Conservation (phyloP, 768 basidiomycete species). For the Tulasnella sp. region DNA sequence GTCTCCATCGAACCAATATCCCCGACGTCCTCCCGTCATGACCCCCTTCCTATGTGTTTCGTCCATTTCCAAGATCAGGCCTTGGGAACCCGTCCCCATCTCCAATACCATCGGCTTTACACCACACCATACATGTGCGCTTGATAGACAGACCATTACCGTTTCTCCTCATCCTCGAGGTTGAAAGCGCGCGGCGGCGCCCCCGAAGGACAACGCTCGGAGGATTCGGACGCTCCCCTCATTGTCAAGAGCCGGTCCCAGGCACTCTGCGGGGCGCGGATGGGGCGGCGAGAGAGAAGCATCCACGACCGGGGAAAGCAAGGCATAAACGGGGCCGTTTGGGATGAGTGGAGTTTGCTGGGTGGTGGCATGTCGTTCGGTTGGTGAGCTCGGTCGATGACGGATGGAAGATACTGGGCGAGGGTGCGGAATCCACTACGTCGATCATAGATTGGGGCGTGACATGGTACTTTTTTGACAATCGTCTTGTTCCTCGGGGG, state of each 20-base stretch:
- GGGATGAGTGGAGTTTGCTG: background rate
- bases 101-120: background rate
- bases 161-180: constrained; percentile 9
- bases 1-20: background rate
- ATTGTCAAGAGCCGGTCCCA: background rate
- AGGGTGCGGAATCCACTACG: background rate
- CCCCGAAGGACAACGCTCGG: constrained; percentile 11
- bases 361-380: background rate
- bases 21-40: background rate
- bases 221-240: constrained; percentile 3
- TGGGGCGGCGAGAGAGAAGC: constrained; percentile 1
- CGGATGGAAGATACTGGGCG: background rate
- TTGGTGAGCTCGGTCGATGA: background rate
- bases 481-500: background rate
- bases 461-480: background rate
- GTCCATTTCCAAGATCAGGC: background rate
- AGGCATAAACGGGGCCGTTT: constrained; percentile 8
- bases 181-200: constrained; percentile 12
- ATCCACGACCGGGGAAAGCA: constrained; percentile 11
- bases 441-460: constrained; percentile 9
- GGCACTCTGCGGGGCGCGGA: constrained; percentile 5
- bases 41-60: background rate
- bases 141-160: background rate
- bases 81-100: background rate
- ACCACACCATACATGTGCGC: background rate